Percentiles rank a stretch among this genome's conserved stretches.
Conservation (phyloP, 2,329 filamentous ascomycete genomes). For the Fusarium albidum region DNA sequence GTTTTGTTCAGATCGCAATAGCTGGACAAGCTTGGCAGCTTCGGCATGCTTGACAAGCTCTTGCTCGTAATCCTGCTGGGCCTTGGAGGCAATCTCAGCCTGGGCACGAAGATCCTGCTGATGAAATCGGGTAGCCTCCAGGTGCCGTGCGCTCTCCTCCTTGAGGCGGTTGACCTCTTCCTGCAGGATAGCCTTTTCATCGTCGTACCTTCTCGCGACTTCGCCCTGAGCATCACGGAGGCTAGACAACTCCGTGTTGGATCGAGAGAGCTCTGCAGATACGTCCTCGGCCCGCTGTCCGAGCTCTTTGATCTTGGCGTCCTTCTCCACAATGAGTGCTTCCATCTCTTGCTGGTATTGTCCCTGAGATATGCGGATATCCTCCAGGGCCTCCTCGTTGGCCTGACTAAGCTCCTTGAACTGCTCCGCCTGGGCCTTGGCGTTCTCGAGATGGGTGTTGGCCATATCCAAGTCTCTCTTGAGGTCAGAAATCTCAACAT, state of each 20-base stretch:
- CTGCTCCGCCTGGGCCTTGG: constrained; percentile 82
- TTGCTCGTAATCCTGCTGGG: constrained; percentile 94
- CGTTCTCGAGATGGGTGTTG: constrained; percentile 80
- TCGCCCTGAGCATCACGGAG: constrained; percentile 85
- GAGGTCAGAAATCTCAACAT: constrained; percentile 83
- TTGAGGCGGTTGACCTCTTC: constrained; percentile 82
- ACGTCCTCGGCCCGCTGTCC: constrained; percentile 86
- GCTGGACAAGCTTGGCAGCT: constrained; percentile 85
- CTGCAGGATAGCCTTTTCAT: constrained; percentile 82
- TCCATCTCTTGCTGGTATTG: constrained; percentile 91
- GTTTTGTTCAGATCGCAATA: constrained; percentile 81
- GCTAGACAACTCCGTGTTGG: constrained; percentile 82
- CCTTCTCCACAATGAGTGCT: constrained; percentile 76
- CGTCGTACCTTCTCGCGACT: constrained; percentile 72
- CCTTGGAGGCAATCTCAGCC: constrained; percentile 90
- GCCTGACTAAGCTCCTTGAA: constrained; percentile 89
- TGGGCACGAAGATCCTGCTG: constrained; percentile 93
- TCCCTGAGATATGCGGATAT: constrained; percentile 80
- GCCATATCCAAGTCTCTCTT: constrained; percentile 87
- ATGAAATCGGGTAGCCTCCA: constrained; percentile 82
- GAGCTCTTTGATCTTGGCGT: constrained; percentile 80
- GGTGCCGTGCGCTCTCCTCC: constrained; percentile 82
- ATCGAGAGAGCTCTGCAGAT: constrained; percentile 79
- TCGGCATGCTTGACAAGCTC: constrained; percentile 96
- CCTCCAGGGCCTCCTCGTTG: constrained; percentile 86